phyloP scores from a whole-genome alignment of 23 red algal species.

The Chondrus crispus region DNA sequence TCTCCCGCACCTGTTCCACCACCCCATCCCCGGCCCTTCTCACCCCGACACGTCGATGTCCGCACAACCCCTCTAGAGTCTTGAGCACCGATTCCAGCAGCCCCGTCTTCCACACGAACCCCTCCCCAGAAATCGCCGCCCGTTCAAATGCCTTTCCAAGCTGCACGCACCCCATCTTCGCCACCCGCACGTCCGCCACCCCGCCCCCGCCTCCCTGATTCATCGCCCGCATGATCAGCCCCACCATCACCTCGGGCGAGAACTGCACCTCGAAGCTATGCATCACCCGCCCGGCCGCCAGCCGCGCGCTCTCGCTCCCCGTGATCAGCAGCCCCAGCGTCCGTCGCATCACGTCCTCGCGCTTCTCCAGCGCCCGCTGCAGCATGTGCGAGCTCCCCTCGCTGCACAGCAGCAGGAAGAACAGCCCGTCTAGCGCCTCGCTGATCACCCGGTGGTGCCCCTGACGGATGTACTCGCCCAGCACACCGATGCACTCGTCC shows the following conservation, averaged over 20 bases:
- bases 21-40: neutral
- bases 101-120: constrained; percentile 38
- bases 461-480: neutral
- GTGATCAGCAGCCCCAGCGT: neutral
- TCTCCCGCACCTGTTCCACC: neutral
- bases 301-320: constrained; percentile 7
- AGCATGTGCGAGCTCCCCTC: neutral
- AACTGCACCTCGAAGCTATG: constrained; percentile 49
- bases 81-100: neutral
- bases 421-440: constrained; percentile 32
- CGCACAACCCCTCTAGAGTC: neutral
- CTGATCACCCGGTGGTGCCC: constrained; percentile 4
- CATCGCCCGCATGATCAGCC: constrained; percentile 25
- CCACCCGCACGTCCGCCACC: neutral
- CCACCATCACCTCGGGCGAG: constrained; percentile 19
- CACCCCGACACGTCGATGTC: constrained; percentile 15
- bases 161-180: neutral
- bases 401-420: constrained; percentile 31
- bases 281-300: constrained; percentile 18
- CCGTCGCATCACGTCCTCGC: constrained; percentile 6
- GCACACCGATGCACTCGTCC: neutral
- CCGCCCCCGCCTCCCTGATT: neutral
- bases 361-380: constrained; percentile 16
- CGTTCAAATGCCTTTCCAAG: constrained; percentile 21
- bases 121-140: neutral